A percentile compares a stretch with the other conserved stretches of the same genome.
Evolutionary conservation across 2,329 filamentous ascomycete genomes (phyloP).

Genomic region (Macroventuria anomochaeta): DNA sequence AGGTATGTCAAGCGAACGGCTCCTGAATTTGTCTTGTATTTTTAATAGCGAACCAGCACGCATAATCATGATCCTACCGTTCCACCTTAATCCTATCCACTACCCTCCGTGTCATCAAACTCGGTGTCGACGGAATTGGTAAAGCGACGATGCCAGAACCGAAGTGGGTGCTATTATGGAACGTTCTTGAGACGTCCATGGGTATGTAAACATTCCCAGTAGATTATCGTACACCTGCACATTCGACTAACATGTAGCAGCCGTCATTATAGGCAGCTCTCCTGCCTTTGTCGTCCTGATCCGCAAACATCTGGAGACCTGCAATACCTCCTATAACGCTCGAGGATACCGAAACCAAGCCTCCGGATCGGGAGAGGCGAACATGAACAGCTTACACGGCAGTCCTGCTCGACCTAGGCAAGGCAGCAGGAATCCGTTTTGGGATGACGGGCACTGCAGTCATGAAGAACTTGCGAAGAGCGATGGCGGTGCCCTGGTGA

Average conservation of each 20-base stretch:
- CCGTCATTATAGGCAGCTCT: conserved; percentile 21
- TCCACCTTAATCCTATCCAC: conserved; percentile 39
- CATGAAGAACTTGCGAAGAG: background rate
- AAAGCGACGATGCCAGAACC: conserved; percentile 34
- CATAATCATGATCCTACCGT: conserved; percentile 47
- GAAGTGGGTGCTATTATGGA: conserved; percentile 48
- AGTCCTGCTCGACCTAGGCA: background rate
- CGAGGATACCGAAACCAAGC: too few relatives aligned
- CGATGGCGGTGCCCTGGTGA: background rate
- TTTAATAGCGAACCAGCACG: too few relatives aligned
- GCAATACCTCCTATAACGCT: background rate
- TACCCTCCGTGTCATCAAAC: conserved; percentile 39
- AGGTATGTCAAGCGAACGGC: too few relatives aligned
- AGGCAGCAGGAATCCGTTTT: background rate
- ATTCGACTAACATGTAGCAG: too few relatives aligned
- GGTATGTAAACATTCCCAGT: too few relatives aligned
- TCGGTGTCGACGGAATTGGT: conserved; percentile 32
- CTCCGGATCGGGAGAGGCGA: too few relatives aligned
- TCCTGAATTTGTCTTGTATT: too few relatives aligned
- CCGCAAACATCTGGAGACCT: background rate
- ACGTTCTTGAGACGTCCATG: conserved; percentile 42
- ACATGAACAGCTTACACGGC: too few relatives aligned
- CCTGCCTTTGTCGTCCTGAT: conserved; percentile 3
- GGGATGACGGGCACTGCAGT: background rate
- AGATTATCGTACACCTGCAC: too few relatives aligned